Conservation (phyloP, 441 rosid species). For the Populus trichocarpa region DNA sequence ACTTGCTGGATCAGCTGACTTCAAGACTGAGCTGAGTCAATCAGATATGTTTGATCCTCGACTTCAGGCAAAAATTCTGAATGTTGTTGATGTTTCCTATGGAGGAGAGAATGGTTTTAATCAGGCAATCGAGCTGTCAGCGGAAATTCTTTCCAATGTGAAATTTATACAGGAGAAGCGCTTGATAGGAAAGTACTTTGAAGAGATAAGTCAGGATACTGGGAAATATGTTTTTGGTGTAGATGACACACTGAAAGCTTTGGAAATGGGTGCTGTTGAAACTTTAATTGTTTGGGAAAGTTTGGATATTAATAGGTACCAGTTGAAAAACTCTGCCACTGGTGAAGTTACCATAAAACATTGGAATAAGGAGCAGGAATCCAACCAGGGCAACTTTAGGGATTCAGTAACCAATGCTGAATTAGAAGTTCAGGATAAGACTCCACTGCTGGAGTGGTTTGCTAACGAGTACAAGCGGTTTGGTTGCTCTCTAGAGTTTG, state of each 20-base stretch:
- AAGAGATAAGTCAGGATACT: slow-evolving; percentile 90
- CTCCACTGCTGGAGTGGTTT: slow-evolving; percentile 81
- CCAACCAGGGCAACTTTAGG: slow-evolving; percentile 51
- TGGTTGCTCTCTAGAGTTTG: slow-evolving; percentile 79
- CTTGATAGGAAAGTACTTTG: slow-evolving; percentile 89
- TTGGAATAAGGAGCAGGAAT: slow-evolving; percentile 70
- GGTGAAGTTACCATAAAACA: slow-evolving; percentile 62
- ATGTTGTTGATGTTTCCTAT: slow-evolving; percentile 85
- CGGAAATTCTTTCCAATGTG: slow-evolving; percentile 74
- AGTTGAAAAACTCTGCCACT: slow-evolving; percentile 46
- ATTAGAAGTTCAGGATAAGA: slow-evolving; percentile 62
- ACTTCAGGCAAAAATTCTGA: slow-evolving; percentile 79
- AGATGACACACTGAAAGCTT: slow-evolving; percentile 74
- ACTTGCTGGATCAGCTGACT: slow-evolving; percentile 93
- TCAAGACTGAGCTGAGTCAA: slow-evolving; percentile 90
- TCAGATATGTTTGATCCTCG: slow-evolving; percentile 92
- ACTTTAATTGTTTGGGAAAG: slow-evolving; percentile 88
- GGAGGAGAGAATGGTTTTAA: slow-evolving; percentile 93
- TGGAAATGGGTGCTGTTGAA: slow-evolving; percentile 91
- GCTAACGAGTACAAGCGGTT: slow-evolving; percentile 73
- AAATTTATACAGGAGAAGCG: slow-evolving; percentile 92
- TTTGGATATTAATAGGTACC: slow-evolving; percentile 59
- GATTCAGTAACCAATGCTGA: slow-evolving; percentile 48
- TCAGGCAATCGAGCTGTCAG: slow-evolving; percentile 84
- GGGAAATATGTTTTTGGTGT: slow-evolving; percentile 84